Evolutionary conservation across 768 basidiomycete genomes (phyloP), one percentile per base, ranked within the genome.

Genomic region (Lepiota subincarnata): DNA sequence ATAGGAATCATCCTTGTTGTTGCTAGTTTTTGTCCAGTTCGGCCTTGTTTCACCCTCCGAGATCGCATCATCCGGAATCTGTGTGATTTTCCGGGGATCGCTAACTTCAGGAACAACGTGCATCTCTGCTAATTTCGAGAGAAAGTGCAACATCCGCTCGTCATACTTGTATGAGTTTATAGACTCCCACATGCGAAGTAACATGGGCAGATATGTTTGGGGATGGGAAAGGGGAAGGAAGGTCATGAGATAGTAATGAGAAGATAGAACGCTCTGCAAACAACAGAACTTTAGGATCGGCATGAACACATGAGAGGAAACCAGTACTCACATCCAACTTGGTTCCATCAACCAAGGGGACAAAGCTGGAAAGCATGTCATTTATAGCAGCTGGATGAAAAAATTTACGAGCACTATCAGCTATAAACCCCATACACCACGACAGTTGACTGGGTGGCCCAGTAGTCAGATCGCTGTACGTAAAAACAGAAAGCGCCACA

Each of bases 141-240:
- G 78, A 65, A 96, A 87, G 53, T 89, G 81, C 57, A 94, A 75
- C 83, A 92, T 91, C 67, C 92, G 80, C 63, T 92, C 92, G 74
- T 94, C 92, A 72, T 84, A 94, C 69, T 86, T 80, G 67, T 89
- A 89, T 53, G 89, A 91, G 71, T 93, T 92, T 63, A 95, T 75
- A 11, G 89, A 87, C 68, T 89, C 86, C 90, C 92, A 95, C 42
- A 92, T 63, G 50, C 87, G 84, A 72, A 94, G 89, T 50, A 93
- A 75, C 79, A 88, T 87, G 48, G 82, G 87, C 50, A 84, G 77
- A 74, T 93, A 94, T 41, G 81, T 80, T 70, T 92, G 88, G 28
- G 91, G 91, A 64, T 93, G 91, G 5, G 83, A 81, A 55, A 89
- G 74, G 2, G 93, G 93, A 45, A 96, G 77, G 71, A 94, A 95